These are phyloP conservation scores for Phytophthora pseudosyringae DNA, from an alignment of 352 stramenopile genomes.

Conservation along the genomic window DNA sequence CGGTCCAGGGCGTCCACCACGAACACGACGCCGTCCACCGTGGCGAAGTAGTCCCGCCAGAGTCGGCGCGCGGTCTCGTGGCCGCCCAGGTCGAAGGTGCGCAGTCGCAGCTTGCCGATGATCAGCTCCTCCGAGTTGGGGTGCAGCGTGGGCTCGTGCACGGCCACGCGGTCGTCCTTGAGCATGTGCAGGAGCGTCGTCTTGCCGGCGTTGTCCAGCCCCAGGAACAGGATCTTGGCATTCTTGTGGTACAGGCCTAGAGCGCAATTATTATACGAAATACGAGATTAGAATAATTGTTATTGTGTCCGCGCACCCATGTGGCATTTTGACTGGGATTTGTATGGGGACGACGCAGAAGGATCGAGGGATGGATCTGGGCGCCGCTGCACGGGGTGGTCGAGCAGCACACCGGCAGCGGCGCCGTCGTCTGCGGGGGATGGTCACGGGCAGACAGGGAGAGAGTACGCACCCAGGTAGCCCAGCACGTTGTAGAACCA, in stretches of 20 bases:
- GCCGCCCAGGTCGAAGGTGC: constrained; percentile 99
- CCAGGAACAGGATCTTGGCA: constrained; percentile 99
- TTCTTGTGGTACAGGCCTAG: constrained; percentile 99
- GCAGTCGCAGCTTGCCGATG: constrained; percentile 98
- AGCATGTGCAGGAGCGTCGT: constrained; percentile 99
- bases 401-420: neutral
- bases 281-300: constrained; percentile 16
- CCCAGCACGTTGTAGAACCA: constrained; percentile 96
- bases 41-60: constrained; percentile 99
- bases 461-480: constrained; percentile 84
- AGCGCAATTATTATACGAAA: constrained; percentile 9
- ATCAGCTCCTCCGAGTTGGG: constrained; percentile 94
- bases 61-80: constrained; percentile 98
- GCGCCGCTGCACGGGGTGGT: no score
- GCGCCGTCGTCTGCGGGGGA: neutral
- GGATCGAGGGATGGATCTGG: constrained; percentile 2
- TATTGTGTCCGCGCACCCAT: constrained; percentile 8
- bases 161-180: constrained; percentile 97
- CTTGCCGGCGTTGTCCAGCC: constrained; percentile 99
- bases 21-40: constrained; percentile 99
- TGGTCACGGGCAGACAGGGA: neutral
- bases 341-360: constrained; percentile 9
- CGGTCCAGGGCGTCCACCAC: constrained; percentile 99
- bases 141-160: constrained; percentile 97
- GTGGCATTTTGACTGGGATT: constrained; percentile 19